Base-by-base conservation (phyloP, 202 grass and related monocot genomes). In the Eragrostis tef region DNA sequence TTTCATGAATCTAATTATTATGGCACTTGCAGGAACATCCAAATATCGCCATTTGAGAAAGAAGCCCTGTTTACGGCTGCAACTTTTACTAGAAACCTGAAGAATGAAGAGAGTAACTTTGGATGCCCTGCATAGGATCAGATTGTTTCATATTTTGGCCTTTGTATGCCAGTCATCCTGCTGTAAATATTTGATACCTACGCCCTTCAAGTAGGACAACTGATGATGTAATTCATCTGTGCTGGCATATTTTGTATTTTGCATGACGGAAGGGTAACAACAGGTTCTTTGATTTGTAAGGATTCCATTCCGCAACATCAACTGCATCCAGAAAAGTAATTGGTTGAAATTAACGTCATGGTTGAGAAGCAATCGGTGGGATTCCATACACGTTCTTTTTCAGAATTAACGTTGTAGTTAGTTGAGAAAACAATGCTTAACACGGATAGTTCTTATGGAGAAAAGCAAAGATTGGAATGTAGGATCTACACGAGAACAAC, bases 31-130 rank as follows among this genome's bases (percentile, higher is more conserved):
- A 97, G 94, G 75, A 41, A 79, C 67, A 59, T 88, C 68, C 71
- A 89, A 71, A 86, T 94, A 16, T 86, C 87, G 0, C 65, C 62
- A 47, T 98, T 98, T 36, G 90, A 92, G 86, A 93, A 90, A 87
- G 88, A 93, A 89, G 92, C 90, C 70, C 58, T 93, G 39, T 89
- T 93, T 84, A 84, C 86, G 80, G 94, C 94, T 74, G 80, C 86
- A 53, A 78, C 58, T 16, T 25, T 94, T 48, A 31, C 72, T 19
- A 79, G 68, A 24, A 82, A 81, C 72, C 74, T 82, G 43, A 82
- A 77, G 71, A 80, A 71, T 16, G 21, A 75, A 71, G 62, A 25
- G 77, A 66, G 27, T 85, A 65, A 73, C 39, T 24, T 43, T 67
- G 49, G 56, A 58, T 58, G 80, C 59, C 15, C 19, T 20, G 51